phyloP scores from a whole-genome alignment of 495 filamentous ascomycete genomes.

The Aspergillus taichungensis region DNA sequence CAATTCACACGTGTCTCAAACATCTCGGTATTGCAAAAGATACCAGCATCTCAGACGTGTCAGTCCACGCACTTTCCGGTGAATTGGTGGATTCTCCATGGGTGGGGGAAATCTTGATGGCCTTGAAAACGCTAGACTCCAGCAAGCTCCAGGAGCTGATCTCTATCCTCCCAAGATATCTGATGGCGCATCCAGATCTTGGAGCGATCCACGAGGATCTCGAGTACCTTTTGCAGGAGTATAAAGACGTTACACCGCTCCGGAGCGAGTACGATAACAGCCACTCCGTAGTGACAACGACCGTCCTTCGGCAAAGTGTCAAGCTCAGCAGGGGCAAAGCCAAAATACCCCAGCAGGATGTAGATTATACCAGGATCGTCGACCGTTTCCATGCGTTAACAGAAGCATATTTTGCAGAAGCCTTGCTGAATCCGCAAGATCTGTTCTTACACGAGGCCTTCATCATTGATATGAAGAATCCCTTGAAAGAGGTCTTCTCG shows the following conservation, averaged over 20 bases:
- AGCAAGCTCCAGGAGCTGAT: conserved; percentile 18
- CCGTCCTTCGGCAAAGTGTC: conserved; percentile 79
- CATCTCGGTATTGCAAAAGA: conserved; percentile 29
- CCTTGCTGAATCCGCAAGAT: conserved; percentile 48
- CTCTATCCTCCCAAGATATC: conserved; percentile 9
- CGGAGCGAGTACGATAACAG: conserved; percentile 67
- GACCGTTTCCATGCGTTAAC: conserved; percentile 51
- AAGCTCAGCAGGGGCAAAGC: conserved; percentile 75
- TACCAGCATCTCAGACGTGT: conserved; percentile 41
- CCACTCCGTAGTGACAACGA: conserved; percentile 66
- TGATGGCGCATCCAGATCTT: conserved; percentile 12
- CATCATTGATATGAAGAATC: conserved; percentile 71
- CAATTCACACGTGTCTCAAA: conserved; percentile 37
- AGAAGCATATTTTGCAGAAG: conserved; percentile 42
- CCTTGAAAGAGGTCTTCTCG: conserved; percentile 72
- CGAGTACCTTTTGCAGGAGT: conserved; percentile 25
- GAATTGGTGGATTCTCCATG: conserved; percentile 42
- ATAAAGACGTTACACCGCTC: conserved; percentile 41
- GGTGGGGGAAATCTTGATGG: conserved; percentile 46
- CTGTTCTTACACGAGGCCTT: conserved; percentile 73
- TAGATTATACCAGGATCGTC: conserved; percentile 66
- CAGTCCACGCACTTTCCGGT: conserved; percentile 48
- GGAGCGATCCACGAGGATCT: conserved; percentile 19
- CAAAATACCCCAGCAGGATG: conserved; percentile 62
- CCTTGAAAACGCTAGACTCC: conserved; percentile 43